phyloP scores from a whole-genome alignment of 2,329 filamentous ascomycete genomes.

The Corinectria fuckeliana region DNA sequence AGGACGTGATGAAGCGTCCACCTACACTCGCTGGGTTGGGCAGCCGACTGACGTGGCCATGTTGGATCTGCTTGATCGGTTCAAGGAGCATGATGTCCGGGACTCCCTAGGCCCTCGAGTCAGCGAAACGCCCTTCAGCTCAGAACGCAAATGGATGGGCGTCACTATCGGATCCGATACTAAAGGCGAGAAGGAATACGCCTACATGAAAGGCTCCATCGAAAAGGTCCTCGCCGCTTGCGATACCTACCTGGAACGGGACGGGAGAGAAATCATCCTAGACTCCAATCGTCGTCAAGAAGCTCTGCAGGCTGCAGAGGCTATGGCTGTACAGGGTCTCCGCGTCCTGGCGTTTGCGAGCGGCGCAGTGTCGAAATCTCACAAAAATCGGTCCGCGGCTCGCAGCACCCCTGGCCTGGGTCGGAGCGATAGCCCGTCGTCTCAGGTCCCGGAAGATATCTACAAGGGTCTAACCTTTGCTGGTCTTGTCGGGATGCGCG shows the following conservation, averaged over 20 bases:
- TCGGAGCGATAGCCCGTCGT: conserved; percentile 46
- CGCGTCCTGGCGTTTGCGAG: conserved; percentile 94
- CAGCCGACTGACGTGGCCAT: conserved; percentile 98
- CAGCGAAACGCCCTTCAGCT: conserved; percentile 93
- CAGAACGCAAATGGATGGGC: conserved; percentile 99
- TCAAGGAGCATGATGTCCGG: conserved; percentile 90
- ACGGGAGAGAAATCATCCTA: conserved; percentile 85
- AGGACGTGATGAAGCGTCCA: conserved; percentile 61
- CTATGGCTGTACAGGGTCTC: conserved; percentile 87
- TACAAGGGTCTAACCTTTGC: conserved; percentile 89
- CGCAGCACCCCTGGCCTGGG: conserved; percentile 60
- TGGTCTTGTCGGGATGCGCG: conserved; percentile 95
- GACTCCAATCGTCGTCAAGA: conserved; percentile 78
- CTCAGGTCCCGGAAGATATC: conserved; percentile 67
- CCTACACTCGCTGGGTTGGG: conserved; percentile 90
- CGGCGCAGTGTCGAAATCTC: conserved; percentile 65
- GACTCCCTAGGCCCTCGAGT: conserved; percentile 83
- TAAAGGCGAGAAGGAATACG: conserved; percentile 73
- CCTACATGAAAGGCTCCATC: conserved; percentile 94
- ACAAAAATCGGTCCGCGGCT: conserved; percentile 50
- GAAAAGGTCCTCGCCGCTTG: conserved; percentile 87
- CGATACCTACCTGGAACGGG: conserved; percentile 86
- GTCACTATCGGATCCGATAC: conserved; percentile 76
- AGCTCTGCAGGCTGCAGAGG: conserved; percentile 79
- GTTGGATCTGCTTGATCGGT: conserved; percentile 87